Conservation (phyloP, 306 rosid genomes). For the Pterocarpus macrocarpus region DNA sequence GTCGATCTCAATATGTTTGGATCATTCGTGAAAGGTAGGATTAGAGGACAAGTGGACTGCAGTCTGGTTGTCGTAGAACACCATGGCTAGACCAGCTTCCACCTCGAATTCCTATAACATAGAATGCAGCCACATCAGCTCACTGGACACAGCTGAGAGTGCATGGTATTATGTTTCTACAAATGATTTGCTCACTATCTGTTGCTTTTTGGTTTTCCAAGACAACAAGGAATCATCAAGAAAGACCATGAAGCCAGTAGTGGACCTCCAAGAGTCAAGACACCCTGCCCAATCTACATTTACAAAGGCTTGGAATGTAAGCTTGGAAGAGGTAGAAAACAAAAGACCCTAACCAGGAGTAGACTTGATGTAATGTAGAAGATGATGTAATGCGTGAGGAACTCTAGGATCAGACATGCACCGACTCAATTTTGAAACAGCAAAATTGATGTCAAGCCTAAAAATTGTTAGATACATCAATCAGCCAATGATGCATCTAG, state of each 20-base stretch:
- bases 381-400: not conserved
- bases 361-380: not conserved
- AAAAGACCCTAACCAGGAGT: not conserved
- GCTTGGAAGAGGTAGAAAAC: no score
- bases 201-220: not conserved
- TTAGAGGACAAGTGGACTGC: no score
- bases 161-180: not conserved
- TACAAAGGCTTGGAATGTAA: not conserved
- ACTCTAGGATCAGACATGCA: not conserved
- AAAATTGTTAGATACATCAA: not conserved
- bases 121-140: not conserved
- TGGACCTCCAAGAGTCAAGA: not conserved
- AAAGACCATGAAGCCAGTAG: not conserved
- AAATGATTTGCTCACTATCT: not conserved
- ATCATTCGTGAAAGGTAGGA: no score
- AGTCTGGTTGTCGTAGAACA: no score
- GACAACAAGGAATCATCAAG: not conserved
- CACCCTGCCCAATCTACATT: not conserved
- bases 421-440: not conserved
- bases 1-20: no score
- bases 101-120: no score
- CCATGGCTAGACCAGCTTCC: no score
- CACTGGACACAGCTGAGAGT: not conserved
- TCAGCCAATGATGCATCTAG: not conserved
- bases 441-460: not conserved